A percentile compares a stretch with the other conserved stretches of the same genome.
phyloP scores from a whole-genome alignment of 768 basidiomycete species.

The Amanita jacksonii region DNA sequence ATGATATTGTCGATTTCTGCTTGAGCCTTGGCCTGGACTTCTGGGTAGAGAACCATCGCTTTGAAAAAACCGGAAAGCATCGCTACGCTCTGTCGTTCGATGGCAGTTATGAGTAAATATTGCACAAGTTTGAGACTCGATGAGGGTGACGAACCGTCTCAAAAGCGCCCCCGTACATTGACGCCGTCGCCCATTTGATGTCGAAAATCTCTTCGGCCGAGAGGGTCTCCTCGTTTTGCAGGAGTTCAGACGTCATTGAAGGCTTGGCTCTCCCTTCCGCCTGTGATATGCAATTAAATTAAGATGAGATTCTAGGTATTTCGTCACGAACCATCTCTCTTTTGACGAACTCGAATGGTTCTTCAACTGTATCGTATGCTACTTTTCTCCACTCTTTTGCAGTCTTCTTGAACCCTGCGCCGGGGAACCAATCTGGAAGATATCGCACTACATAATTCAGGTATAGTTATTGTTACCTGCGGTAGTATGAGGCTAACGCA shows the following conservation, averaged over 20 bases:
- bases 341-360: constrained; percentile 26
- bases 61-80: constrained; percentile 30
- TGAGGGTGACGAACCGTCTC: constrained; percentile 15
- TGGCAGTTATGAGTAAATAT: background rate
- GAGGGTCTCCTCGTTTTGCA: constrained; percentile 18
- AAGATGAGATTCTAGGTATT: background rate
- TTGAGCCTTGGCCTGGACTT: constrained; percentile 29
- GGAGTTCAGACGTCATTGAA: constrained; percentile 25
- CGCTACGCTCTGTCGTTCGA: constrained; percentile 27
- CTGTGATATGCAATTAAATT: constrained; percentile 8
- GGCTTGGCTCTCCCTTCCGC: constrained; percentile 22
- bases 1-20: constrained; percentile 32
- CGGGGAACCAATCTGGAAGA: constrained; percentile 37
- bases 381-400: constrained; percentile 26
- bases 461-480: too few relatives aligned
- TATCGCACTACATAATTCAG: constrained; percentile 33
- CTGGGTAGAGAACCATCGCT: constrained; percentile 29
- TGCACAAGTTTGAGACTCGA: background rate
- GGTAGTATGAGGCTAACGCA: too few relatives aligned
- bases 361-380: constrained; percentile 23
- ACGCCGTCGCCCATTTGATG: constrained; percentile 36
- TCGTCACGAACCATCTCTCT: constrained; percentile 19
- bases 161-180: constrained; percentile 39
- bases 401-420: constrained; percentile 33
- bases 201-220: constrained; percentile 24